Evolutionary conservation across 2,329 filamentous ascomycete species (phyloP).

Genomic region (Bipolaris sorokiniana): DNA sequence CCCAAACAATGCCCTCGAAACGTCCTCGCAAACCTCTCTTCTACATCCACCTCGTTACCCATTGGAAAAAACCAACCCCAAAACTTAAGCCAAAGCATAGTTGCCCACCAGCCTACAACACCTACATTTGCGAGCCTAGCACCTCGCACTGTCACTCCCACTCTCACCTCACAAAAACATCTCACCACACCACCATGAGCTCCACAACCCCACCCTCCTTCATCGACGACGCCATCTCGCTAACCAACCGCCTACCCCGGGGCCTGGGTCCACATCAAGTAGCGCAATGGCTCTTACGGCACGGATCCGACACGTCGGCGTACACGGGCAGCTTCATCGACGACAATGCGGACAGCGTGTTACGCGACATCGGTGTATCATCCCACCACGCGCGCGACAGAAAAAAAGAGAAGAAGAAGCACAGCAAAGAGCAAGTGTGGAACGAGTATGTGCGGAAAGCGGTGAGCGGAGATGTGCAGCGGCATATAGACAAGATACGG

Average conservation of each 20-base stretch:
- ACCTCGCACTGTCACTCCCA: neutral
- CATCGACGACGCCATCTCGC: slow-evolving; percentile 32
- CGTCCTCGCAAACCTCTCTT: neutral
- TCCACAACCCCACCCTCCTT: slow-evolving; percentile 26
- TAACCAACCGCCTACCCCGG: slow-evolving; percentile 25
- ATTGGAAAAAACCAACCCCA: neutral
- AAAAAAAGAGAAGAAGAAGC: slow-evolving; percentile 4
- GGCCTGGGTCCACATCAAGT: slow-evolving; percentile 10
- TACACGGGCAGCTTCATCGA: slow-evolving; percentile 40
- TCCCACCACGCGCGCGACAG: slow-evolving; percentile 26
- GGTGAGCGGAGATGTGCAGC: slow-evolving; percentile 30
- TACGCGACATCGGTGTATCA: neutral
- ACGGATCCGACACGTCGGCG: slow-evolving; percentile 13
- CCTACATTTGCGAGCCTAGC: slow-evolving; percentile 1
- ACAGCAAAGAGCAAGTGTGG: slow-evolving; percentile 18
- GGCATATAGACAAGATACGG: slow-evolving; percentile 21
- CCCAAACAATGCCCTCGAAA: slow-evolving; percentile 3
- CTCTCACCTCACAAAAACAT: neutral
- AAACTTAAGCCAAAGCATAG: neutral
- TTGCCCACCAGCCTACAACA: neutral
- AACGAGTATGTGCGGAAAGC: slow-evolving; percentile 30
- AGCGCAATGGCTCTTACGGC: slow-evolving; percentile 18
- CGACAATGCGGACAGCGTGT: slow-evolving; percentile 34
- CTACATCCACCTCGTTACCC: slow-evolving; percentile 10
- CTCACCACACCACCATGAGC: slow-evolving; percentile 17